Percentiles rank a stretch among this genome's conserved stretches.
Conservation (phyloP, 140 eudicot species). For the Oenanthe javanica region DNA sequence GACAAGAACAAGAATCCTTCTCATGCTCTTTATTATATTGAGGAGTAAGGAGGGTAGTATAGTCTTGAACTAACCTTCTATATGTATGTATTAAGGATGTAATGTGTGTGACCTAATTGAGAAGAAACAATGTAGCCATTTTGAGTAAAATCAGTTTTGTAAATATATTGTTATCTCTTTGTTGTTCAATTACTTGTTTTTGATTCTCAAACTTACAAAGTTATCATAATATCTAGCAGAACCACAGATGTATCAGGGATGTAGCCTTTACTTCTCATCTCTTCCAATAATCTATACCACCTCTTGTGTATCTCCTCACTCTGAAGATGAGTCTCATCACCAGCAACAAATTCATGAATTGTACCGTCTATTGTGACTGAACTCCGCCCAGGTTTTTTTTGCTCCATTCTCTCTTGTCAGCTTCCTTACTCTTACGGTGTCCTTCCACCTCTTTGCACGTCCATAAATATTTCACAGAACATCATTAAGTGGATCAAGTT, state of each 20-base stretch:
- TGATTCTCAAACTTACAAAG: too few relatives aligned
- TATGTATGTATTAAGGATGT: too few relatives aligned
- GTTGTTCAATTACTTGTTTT: too few relatives aligned
- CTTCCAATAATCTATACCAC: constrained; percentile 30
- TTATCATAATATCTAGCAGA: constrained; percentile 38
- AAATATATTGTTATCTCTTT: too few relatives aligned
- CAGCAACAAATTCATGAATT: constrained; percentile 49
- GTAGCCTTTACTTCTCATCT: constrained; percentile 38
- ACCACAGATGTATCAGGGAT: constrained; percentile 43
- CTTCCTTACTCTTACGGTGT: constrained; percentile 40
- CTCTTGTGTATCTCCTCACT: constrained; percentile 21
- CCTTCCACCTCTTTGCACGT: constrained; percentile 48
- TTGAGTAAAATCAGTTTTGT: too few relatives aligned
- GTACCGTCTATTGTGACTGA: constrained; percentile 27
- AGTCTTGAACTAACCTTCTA: too few relatives aligned
- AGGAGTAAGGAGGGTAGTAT: too few relatives aligned
- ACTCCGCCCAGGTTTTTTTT: constrained; percentile 40
- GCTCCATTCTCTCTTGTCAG: constrained; percentile 41
- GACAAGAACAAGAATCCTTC: constrained; percentile 43
- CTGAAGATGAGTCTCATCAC: constrained; percentile 32
- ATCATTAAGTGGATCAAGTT: constrained; percentile 41
- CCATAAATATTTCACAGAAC: constrained; percentile 44
- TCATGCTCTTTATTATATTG: constrained; percentile 44
- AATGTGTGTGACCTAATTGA: too few relatives aligned
- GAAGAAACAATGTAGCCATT: too few relatives aligned